These are phyloP conservation scores for Parsonsia alboflavescens DNA, from an alignment of 257 asterid genomes.

Conservation along the genomic window DNA sequence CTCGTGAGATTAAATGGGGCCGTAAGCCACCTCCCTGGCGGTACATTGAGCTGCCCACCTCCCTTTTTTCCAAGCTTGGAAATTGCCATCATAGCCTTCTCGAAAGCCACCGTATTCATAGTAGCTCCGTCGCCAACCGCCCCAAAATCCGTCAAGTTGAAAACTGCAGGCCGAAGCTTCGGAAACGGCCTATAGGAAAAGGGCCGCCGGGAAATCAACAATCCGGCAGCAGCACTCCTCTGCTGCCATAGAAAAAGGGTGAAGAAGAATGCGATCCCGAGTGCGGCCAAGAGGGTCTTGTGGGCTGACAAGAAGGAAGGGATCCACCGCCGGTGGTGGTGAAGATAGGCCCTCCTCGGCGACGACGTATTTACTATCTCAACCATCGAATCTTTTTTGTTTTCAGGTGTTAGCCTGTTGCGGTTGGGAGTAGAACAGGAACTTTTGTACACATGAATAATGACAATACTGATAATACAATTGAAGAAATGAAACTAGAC, in stretches of 20 bases:
- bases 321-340: slow-evolving; percentile 33
- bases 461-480: background rate
- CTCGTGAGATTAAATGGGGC: slow-evolving; percentile 55
- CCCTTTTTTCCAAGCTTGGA: slow-evolving; percentile 39
- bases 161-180: slow-evolving; percentile 35
- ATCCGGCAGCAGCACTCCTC: slow-evolving; percentile 24
- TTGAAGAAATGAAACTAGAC: background rate
- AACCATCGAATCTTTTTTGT: slow-evolving; percentile 9
- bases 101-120: slow-evolving; percentile 40
- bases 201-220: slow-evolving; percentile 33
- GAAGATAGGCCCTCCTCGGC: slow-evolving; percentile 23
- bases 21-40: slow-evolving; percentile 45
- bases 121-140: slow-evolving; percentile 48
- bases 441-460: background rate
- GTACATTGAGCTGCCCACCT: slow-evolving; percentile 54
- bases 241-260: slow-evolving; percentile 42
- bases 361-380: slow-evolving; percentile 23
- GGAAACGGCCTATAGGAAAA: slow-evolving; percentile 26
- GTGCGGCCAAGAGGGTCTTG: slow-evolving; percentile 25
- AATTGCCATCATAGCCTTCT: slow-evolving; percentile 37
- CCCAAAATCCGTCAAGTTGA: slow-evolving; percentile 48
- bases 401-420: background rate
- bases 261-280: slow-evolving; percentile 37
- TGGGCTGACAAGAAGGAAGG: slow-evolving; percentile 28
- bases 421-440: slow-evolving; percentile 6